Evolutionary conservation across 2,329 filamentous ascomycete species (phyloP), one percentile per base, ranked within the genome.

Genomic region (Sporothrix pallida): DNA sequence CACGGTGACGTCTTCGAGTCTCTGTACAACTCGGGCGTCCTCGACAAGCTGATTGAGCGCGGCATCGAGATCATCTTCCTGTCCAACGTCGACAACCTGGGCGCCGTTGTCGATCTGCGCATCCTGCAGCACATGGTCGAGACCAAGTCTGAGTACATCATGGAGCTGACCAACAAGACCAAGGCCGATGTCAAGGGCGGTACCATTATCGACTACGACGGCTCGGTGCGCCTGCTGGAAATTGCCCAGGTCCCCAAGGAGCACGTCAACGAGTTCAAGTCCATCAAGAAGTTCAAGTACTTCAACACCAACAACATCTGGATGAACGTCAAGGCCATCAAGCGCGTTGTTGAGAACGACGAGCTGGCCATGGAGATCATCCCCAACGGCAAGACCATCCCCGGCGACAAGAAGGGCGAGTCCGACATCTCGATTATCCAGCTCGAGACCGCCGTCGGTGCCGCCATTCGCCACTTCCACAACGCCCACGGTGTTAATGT

Each of bases 281-380:
- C 95, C 68, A 99, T 99, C 89, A 99, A 99, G 92, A 99, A 99
- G 90, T 99, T 99, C 92, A 98, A 97, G 90, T 99, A 99, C 91
- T 99, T 99, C 92, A 99, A 99, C 91, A 99, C 96, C 85, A 99
- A 99, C 93, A 99, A 99, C 90, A 98, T 99, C 86, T 99, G 96
- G 96, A 93, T 99, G 89, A 97, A 97, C 87, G 89, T 98, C 80
- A 91, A 93, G 82, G 96, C 96, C 78, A 93, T 99, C 86, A 98
- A 98, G 92, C 95, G 96, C 75, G 94, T 99, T 72, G 96, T 99
- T 8, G 96, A 98, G 90, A 94, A 97, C 84, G 94, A 97, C 83
- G 95, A 98, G 87, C 91, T 99, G 72, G 93, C 95, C 86, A 97
- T 99, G 93, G 96, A 99, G 87, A 99, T 99, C 83, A 99, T 99